Evolutionary conservation across 1,139 yeast genomes (phyloP).

Genomic region (Fermentozyma sake): DNA sequence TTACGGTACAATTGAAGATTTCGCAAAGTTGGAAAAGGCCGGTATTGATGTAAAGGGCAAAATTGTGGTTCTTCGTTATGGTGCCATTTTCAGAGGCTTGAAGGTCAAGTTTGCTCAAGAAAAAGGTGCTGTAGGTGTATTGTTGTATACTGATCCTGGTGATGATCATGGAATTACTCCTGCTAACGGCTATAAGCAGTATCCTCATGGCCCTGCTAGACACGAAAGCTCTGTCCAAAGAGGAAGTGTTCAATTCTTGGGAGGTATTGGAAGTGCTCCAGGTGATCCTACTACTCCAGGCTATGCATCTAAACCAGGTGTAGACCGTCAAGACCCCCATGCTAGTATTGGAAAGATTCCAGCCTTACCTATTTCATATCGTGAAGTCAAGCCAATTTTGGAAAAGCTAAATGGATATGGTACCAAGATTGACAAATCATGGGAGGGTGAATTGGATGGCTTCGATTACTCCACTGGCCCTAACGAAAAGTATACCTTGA

Average conservation of each 20-base stretch:
- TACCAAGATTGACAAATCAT: constrained; percentile 21
- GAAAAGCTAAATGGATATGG: constrained; percentile 33
- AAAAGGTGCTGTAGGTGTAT: constrained; percentile 42
- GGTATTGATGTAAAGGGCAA: constrained; percentile 39
- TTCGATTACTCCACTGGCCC: constrained; percentile 43
- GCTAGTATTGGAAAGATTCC: constrained; percentile 43
- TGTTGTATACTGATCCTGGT: constrained; percentile 43
- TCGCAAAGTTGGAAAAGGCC: constrained; percentile 24
- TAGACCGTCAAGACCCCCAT: constrained; percentile 39
- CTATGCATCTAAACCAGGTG: constrained; percentile 60
- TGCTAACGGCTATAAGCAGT: constrained; percentile 41
- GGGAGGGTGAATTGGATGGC: constrained; percentile 42
- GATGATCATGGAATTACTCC: constrained; percentile 41
- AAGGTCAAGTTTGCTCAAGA: constrained; percentile 48
- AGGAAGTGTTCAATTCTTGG: constrained; percentile 77
- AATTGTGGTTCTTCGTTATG: constrained; percentile 41
- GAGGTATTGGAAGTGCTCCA: constrained; percentile 54
- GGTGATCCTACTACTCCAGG: constrained; percentile 94
- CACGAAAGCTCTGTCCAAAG: constrained; percentile 48
- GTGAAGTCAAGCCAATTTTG: constrained; percentile 45
- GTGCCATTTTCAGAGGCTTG: constrained; percentile 39
- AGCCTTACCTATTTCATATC: constrained; percentile 42
- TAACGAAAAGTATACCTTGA: constrained; percentile 39
- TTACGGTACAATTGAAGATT: constrained; percentile 38
- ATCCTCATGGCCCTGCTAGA: constrained; percentile 45